A percentile compares a stretch with the other conserved stretches of the same genome.
Evolutionary conservation across 306 rosid genomes (phyloP).

Genomic region (Urtica urens): DNA sequence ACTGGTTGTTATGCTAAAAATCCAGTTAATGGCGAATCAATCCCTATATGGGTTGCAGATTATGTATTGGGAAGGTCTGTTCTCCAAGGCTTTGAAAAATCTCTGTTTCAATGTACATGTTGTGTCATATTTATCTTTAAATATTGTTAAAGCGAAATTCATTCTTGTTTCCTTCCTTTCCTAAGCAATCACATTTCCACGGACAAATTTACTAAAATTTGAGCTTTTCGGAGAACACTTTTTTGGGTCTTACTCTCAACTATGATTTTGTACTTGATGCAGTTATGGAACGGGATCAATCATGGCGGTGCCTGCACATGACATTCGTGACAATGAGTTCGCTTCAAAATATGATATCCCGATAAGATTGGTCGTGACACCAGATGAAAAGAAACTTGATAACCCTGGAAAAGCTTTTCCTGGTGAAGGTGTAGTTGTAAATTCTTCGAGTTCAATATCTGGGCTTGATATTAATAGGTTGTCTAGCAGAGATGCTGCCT

Average conservation of each 20-base stretch:
- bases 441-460: conserved; percentile 46
- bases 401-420: conserved; percentile 53
- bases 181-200: conserved; percentile 8
- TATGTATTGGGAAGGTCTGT: conserved; percentile 93
- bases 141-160: not conserved
- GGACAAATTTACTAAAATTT: conserved; percentile 1
- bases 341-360: conserved; percentile 65
- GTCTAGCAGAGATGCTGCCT: conserved; percentile 64
- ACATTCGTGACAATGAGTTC: conserved; percentile 81
- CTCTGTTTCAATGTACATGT: not conserved
- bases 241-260: not conserved
- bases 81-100: conserved; percentile 4
- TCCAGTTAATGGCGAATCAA: conserved; percentile 74
- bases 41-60: conserved; percentile 97
- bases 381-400: conserved; percentile 34
- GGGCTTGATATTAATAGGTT: conserved; percentile 77
- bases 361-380: conserved; percentile 57
- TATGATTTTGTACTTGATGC: conserved; percentile 23
- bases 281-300: conserved; percentile 98
- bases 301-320: conserved; percentile 98
- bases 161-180: conserved; percentile 16
- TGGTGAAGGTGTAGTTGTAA: conserved; percentile 55
- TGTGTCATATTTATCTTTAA: conserved; percentile 7
- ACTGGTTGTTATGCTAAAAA: conserved; percentile 85
- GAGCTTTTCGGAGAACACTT: no score